Percentiles rank a stretch among this genome's conserved stretches.
Evolutionary conservation across 495 filamentous ascomycete genomes (phyloP).

Genomic region (Podospora comata): DNA sequence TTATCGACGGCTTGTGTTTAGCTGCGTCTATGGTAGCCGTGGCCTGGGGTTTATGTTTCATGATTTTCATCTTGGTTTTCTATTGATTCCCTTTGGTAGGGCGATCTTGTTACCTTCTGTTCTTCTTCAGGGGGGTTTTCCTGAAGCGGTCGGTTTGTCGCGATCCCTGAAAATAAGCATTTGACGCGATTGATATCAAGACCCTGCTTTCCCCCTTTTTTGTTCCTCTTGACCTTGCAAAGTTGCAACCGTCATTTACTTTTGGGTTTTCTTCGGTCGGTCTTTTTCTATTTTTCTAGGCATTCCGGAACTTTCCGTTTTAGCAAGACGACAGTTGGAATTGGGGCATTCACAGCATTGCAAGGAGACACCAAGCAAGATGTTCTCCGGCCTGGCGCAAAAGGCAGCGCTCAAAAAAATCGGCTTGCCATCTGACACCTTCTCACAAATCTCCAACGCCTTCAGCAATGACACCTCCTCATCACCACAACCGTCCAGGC

Average conservation of each 20-base stretch:
- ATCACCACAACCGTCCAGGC: slow-evolving; percentile 8
- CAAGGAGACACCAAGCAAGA: slow-evolving; percentile 24
- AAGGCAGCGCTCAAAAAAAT: slow-evolving; percentile 47
- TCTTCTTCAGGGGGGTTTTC: background rate
- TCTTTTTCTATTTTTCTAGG: background rate
- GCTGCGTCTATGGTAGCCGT: background rate
- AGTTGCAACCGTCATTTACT: background rate
- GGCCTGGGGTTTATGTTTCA: background rate
- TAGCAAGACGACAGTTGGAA: background rate
- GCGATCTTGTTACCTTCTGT: background rate
- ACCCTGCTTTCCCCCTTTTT: background rate
- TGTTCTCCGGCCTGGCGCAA: slow-evolving; percentile 48
- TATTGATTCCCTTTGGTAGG: background rate
- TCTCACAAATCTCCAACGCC: slow-evolving; percentile 15
- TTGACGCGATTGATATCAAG: background rate
- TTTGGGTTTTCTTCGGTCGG: background rate
- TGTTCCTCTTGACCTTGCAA: background rate
- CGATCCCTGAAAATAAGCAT: background rate
- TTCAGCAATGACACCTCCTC: slow-evolving; percentile 2
- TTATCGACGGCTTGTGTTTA: background rate
- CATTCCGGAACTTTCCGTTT: background rate
- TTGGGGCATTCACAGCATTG: background rate
- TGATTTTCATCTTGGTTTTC: background rate
- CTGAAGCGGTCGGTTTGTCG: background rate
- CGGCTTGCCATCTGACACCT: slow-evolving; percentile 40